Base-by-base conservation (phyloP, 352 stramenopile genomes). In the Globisporangium paddicum region DNA sequence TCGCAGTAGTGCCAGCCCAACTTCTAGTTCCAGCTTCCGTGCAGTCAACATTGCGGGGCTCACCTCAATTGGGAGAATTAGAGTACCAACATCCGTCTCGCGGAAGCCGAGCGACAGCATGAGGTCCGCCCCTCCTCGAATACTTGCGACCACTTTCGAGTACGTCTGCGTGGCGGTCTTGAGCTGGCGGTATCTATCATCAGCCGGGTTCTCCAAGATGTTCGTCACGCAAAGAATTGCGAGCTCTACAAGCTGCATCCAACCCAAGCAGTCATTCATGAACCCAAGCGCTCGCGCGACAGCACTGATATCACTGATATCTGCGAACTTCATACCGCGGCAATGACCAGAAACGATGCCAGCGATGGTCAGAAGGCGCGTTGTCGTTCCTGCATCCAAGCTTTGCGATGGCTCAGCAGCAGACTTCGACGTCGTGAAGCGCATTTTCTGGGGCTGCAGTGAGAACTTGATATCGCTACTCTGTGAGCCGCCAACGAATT, bases 41-140 rank as follows among this genome's bases (percentile, higher is more conserved):
- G 78, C 78, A 2, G 55, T 41, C 2, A 90, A 26, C 10, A 69
- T 55, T 5, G 55, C 54, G 3, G 69, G 9, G 6, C 46, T 53
- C 4, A 58, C 37, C 1, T 83, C 73, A 0, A 52, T 30, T 4
- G 72, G 66, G 16, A 90, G 53, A 9, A 70, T n/a, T 0, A 90
- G 35, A 14, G 69, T 64, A 2, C 68, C 69, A 0, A 50, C 50
- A 25, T 87, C 67, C 0, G 71, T 86, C 38, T 87, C 75, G 13
- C 73, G 73, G 49, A 91, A 91, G 0, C 79, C 81, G 2, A 89
- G 25, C 0, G 68, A 71, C 0, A 82, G 19, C 47, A 89, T 57
- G 8, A 89, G 53, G 25, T 73, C 63, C 25, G 72, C 34, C 14
- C 77, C 81, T 14, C 78, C 75, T 34, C 60, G 47, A 0, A 73